Evolutionary conservation across 1,284 basidiomycete species (phyloP), one percentile per base, ranked within the genome.

Genomic region (Boletellus deceptivus): DNA sequence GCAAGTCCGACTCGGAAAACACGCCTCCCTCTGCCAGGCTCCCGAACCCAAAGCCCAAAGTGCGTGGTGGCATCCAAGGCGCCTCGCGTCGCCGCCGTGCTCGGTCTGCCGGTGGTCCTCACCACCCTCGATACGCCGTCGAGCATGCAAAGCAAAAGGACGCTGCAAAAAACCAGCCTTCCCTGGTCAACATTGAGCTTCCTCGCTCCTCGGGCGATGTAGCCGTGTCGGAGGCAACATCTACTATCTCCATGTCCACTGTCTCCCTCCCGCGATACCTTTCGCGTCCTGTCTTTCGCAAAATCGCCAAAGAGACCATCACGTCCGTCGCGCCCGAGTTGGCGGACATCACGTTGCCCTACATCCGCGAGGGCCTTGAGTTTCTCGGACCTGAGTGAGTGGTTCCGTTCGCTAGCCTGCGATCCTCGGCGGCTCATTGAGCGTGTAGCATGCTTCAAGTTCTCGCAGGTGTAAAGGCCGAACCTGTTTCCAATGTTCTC

Each of bases 21-120:
- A 59, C 52, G 3, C 66, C 64, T 5, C 67, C 68, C 0, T 16
- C 50, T 5, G 7, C 48, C 2, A 52, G 34, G 24, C 43, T 18
- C 4, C 9, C 53, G 3, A 44, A 33, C 8, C 2, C 48, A n/a
- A 55, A 54, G 37, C 31, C 49, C 16, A 65, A 60, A 18, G 56
- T 63, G 2, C 62, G 49, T 0, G 62, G 54, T 16, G 68, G 65
- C 27, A 69, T 69, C 1, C 63, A 68, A 20, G 67, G 55, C 0
- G 61, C 63, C 0, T 55, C 67, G 2, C 65, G 58, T 33, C 68
- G 67, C 3, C 68, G 67, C 22, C 68, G 65, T 20, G 65, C 55
- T 20, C 61, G 65, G 37, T 42, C 56, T 3, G 18, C 51, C 0
- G 54, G 55, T 5, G 55, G 68, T 5, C 43, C 57, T 2, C 43